A percentile compares a stretch with the other conserved stretches of the same genome.
phyloP scores from a whole-genome alignment of 768 basidiomycete genomes.

The Calocybe cyanea region DNA sequence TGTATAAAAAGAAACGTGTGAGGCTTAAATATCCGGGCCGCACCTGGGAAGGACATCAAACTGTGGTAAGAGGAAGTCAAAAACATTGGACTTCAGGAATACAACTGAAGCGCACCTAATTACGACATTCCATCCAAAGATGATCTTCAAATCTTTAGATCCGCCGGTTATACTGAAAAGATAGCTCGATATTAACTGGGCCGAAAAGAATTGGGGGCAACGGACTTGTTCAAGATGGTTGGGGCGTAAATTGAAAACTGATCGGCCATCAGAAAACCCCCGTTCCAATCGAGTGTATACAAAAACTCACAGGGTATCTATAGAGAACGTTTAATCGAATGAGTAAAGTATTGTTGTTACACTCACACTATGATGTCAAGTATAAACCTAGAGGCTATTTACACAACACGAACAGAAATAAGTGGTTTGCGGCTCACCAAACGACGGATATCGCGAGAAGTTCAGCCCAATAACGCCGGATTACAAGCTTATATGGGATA shows the following conservation, averaged over 20 bases:
- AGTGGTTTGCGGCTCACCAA: conserved; percentile 43
- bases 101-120: conserved; percentile 55
- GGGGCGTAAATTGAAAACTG: conserved; percentile 55
- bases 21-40: no score
- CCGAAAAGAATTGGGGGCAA: background rate
- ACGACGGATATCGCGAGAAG: conserved; percentile 67
- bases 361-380: conserved; percentile 76
- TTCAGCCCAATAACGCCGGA: conserved; percentile 73
- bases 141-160: conserved; percentile 44
- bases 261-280: background rate
- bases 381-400: conserved; percentile 45
- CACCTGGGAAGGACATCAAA: conserved; percentile 37
- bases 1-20: conserved; percentile 34
- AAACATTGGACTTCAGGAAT: background rate
- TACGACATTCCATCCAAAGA: conserved; percentile 82
- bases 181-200: background rate
- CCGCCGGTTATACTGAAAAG: conserved; percentile 53
- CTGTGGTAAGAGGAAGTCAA: conserved; percentile 12
- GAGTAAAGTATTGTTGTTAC: background rate
- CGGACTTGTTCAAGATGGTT: conserved; percentile 61
- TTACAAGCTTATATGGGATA: conserved; percentile 71
- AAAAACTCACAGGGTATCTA: background rate
- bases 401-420: background rate
- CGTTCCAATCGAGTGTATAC: background rate
- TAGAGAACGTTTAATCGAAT: background rate